Base-by-base conservation (phyloP, 495 filamentous ascomycete species). In the Aspergillus cavernicola region DNA sequence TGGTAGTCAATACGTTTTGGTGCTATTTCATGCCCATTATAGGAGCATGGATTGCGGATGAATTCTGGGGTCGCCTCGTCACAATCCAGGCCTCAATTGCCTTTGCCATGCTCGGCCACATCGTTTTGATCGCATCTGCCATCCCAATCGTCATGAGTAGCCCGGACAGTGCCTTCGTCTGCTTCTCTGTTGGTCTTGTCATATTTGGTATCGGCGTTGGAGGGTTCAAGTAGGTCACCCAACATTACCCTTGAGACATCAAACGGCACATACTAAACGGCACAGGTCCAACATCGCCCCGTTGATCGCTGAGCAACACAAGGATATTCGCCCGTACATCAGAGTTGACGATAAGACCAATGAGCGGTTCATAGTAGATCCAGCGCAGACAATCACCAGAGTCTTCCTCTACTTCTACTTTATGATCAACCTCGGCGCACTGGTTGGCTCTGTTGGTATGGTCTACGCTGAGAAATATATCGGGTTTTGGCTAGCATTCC, bases 391-490 rank as follows among this genome's bases (percentile, higher is more conserved):
- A 10, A 62, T 69, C 49, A 65, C 59, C 15, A 61, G 66, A 24
- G 67, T 73, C 37, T 71, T 70, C 47, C 58, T 69, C 28, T 69
- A 68, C 56, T 73, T 71, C 58, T 77, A 64, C 80, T 78, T 67
- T 44, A 72, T 87, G 52, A 75, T 75, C 57, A 81, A 80, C 53
- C 50, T 80, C 18, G 76, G 71, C 18, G 72, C 79, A 7, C 60
- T 88, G 15, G 31, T 76, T 23, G 84, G 78, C 3, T 67, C 71
- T 37, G 65, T 80, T 19, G 63, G 59, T 28, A 80, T 86, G 82
- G 80, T 81, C 23, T 87, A 87, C 60, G 80, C 80, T 6, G 86
- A 88, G 69, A 82, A 86, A 56, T 87, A 87, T 50, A 84, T 89
- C 48, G 86, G 87, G 26, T 90, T 88, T 71, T 90, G 80, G 77